These are phyloP conservation scores for Silene vulgaris DNA, from an alignment of 179 eudicot genomes.

Conservation along the genomic window DNA sequence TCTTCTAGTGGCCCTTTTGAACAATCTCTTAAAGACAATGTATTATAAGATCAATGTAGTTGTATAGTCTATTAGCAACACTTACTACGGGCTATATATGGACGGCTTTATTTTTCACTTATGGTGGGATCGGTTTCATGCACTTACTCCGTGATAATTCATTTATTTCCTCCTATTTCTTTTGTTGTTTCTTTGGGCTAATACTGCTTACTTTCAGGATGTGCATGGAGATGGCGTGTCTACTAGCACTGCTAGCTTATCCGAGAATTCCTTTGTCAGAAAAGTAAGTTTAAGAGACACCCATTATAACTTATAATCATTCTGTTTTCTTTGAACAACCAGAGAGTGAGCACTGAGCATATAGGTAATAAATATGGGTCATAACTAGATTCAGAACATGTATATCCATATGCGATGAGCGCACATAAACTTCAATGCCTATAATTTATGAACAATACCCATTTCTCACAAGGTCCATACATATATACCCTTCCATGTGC, in stretches of 20 bases:
- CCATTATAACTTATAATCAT: background rate
- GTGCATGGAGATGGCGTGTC: constrained; percentile 33
- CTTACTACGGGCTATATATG: no score
- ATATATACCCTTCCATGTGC: background rate
- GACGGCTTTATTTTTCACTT: no score
- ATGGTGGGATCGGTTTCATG: background rate
- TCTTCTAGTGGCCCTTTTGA: background rate
- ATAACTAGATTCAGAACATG: background rate
- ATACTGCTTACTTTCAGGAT: constrained; percentile 36
- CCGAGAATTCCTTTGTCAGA: constrained; percentile 53
- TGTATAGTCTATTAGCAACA: constrained; percentile 3
- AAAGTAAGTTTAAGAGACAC: constrained; percentile 44
- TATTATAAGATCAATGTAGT: background rate
- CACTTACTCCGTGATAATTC: background rate
- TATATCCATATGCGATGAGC: background rate
- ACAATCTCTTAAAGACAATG: background rate
- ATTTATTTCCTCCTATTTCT: background rate
- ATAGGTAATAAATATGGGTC: background rate
- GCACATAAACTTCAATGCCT: background rate
- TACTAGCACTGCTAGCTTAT: constrained; percentile 39
- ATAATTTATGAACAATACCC: background rate
- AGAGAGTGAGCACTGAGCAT: constrained; percentile 3
- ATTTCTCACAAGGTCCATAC: background rate
- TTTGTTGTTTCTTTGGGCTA: constrained; percentile 14
- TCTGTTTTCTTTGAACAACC: background rate